phyloP scores from a whole-genome alignment of 768 basidiomycete species.

The Boletus coccyginus region DNA sequence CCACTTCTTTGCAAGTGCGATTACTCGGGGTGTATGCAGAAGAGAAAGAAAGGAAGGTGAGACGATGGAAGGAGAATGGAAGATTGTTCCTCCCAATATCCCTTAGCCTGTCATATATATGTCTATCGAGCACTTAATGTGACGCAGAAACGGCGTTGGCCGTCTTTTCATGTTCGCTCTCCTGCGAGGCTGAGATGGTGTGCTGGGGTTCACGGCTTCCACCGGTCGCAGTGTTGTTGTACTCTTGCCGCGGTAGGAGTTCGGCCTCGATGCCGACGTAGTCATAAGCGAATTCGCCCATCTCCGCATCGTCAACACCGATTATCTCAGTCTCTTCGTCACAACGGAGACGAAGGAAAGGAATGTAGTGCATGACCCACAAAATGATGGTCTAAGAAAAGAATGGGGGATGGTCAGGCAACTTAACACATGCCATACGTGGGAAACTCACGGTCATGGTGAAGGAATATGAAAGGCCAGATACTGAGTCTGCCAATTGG shows the following conservation, averaged over 20 bases:
- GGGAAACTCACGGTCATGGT: slow-evolving; percentile 59
- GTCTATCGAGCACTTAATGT: neutral
- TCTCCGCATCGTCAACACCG: slow-evolving; percentile 87
- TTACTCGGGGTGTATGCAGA: neutral
- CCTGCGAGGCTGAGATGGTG: slow-evolving; percentile 21
- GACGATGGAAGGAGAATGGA: neutral
- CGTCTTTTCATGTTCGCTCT: slow-evolving; percentile 29
- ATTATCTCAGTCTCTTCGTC: slow-evolving; percentile 67
- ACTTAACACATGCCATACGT: neutral
- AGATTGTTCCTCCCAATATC: neutral
- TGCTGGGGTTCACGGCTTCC: slow-evolving; percentile 39
- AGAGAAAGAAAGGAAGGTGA: neutral
- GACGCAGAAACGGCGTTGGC: neutral
- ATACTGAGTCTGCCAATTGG: slow-evolving; percentile 73
- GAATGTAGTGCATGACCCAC: slow-evolving; percentile 87
- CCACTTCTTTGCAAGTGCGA: neutral
- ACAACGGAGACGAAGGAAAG: slow-evolving; percentile 71
- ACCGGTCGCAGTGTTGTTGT: slow-evolving; percentile 24
- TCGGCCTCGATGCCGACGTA: slow-evolving; percentile 73
- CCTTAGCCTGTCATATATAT: neutral
- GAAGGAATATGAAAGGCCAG: slow-evolving; percentile 70
- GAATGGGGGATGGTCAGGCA: neutral
- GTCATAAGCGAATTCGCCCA: slow-evolving; percentile 89
- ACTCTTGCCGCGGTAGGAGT: slow-evolving; percentile 33
- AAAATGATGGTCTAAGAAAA: slow-evolving; percentile 65